Base-by-base conservation (phyloP, 192 early-diverging fungal species). In the Rhizophagus prolifer region DNA sequence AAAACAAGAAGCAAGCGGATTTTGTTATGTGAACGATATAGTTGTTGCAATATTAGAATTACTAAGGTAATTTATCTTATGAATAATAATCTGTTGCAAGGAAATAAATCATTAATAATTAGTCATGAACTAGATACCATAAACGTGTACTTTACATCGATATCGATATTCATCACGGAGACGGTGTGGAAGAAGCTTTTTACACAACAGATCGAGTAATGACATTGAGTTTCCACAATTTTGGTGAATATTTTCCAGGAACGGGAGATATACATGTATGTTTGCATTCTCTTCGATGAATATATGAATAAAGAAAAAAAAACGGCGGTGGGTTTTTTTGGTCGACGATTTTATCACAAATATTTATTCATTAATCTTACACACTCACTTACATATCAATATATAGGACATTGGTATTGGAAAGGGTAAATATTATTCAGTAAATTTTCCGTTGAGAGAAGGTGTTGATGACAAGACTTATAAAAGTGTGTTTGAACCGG, bases 181-280 rank as follows among this genome's bases (percentile, higher is more conserved):
- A 99, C 80, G 97, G 97, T 54, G 98, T 99, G 23, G 95, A 98
- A 79, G 96, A 98, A 80, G 98, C 98, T 19, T 99, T 99, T 78
- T 99, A 98, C 79, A 93, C 93, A n/a, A 97, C 97, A 9, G 98
- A 99, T 77, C 92, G 98, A 36, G 98, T 99, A 9, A 99, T 99
- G 98, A 98, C 98, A 7, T 93, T 94, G 58, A 95, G 93, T 23
- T 98, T 99, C 84, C 98, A 99, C 79, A 98, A 98, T 83, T 97
- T 96, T 82, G 98, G 98, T 41, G 95, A 99, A 71, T 99, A 90
- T 77, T 99, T 99, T 78, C 98, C 98, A 23, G 98, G 98, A 23
- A 99, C 97, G 5, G 98, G 98, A 34, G 95, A 96, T 80, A 82
- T 99, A 67, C 85, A 90, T 78, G 94, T 95, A 86, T 76, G 84